Evolutionary conservation across 139 green algal genomes (phyloP), one percentile per base, ranked within the genome.

Genomic region (Spirogloea muscicola): DNA sequence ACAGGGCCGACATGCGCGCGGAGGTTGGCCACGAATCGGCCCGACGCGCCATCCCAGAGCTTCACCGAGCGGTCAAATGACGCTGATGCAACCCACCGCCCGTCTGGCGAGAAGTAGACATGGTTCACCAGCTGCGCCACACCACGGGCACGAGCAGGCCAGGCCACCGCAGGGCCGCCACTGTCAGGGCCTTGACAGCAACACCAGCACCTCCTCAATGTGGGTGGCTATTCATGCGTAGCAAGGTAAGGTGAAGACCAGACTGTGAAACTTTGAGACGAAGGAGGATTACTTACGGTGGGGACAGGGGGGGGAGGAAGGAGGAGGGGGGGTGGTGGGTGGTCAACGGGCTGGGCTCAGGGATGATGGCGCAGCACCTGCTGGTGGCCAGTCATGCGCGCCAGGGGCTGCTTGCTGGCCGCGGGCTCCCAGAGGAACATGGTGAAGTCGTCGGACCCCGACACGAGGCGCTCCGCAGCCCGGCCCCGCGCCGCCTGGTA

Each of bases 11-110:
- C 94, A 75, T 99, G 94, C 0, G 88, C 90, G 0, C 90, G 69
- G 52, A 99, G 87, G 2, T 87, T 94, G 13, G 90, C 87, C n/a
- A 96, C 57, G 72, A 97, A 98, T 5, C 75, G 88, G 34, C 94
- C 94, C 40, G 87, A 94, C 1, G 87, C 2, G 0, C 94, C 94
- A 68, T 97, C 88, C 94, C 94, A 99, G 44, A 99, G 82, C 87
- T 96, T 96, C 31, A 98, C 84, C 18, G 81, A 85, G 85, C 98
- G 98, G 90, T 99, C 94, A 76, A 99, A 99, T 7, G 88, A 96
- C 1, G 91, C 94, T 43, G 79, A 91, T 10, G 91, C 86, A 29
- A 99, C 87, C 86, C 84, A 95, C n/a, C 88, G 84, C 3, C 94
- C 94, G 62, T 99, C 90, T 18, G 94, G 94, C 0, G 91, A 97